These are phyloP conservation scores for Panaeolus papilionaceus DNA, from an alignment of 768 basidiomycete genomes.

Conservation along the genomic window DNA sequence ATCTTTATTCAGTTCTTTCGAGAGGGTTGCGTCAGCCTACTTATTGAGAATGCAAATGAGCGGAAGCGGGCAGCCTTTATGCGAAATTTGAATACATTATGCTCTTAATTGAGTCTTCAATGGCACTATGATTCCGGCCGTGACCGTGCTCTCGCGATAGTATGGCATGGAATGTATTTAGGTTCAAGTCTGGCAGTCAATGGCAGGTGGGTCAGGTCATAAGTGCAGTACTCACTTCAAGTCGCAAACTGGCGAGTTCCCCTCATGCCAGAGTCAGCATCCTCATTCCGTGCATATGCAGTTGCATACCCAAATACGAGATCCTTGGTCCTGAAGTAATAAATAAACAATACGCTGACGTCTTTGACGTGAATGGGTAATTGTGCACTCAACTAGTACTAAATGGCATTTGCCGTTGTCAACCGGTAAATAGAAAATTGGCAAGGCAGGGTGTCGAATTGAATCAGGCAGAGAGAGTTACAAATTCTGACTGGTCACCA, in stretches of 20 bases:
- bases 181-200: not conserved
- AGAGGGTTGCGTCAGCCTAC: no score
- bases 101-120: no score
- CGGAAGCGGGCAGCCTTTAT: no score
- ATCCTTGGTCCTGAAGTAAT: not conserved
- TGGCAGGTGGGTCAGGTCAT: constrained; percentile 9
- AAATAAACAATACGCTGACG: not conserved
- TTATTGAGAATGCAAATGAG: no score
- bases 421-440: not conserved
- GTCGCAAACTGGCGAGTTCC: not conserved
- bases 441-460: not conserved
- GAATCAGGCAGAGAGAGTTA: constrained; percentile 3
- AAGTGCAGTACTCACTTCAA: not conserved
- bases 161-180: not conserved
- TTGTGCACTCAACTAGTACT: not conserved
- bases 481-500: constrained; percentile 13
- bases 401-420: constrained; percentile 9
- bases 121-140: no score
- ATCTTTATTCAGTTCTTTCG: no score
- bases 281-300: not conserved
- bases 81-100: no score
- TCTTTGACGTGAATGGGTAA: not conserved
- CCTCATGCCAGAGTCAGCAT: not conserved
- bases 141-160: no score
- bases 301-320: not conserved